Conservation (phyloP, 2,329 filamentous ascomycete genomes). For the Aspergillus proliferans region DNA sequence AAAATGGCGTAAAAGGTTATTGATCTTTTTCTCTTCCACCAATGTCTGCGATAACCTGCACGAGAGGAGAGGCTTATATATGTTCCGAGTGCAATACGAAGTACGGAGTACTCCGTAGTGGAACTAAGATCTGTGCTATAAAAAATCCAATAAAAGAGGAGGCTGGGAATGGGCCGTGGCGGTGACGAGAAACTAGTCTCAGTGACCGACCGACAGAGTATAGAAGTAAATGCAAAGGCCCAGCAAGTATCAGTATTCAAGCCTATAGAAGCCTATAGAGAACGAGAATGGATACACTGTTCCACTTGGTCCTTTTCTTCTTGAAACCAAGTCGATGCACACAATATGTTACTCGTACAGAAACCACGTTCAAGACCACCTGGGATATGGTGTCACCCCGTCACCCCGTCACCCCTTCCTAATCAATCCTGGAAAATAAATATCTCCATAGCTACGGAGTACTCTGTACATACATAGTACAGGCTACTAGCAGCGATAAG, state of each 20-base stretch:
- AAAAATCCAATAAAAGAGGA: background rate
- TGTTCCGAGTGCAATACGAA: background rate
- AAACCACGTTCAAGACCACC: background rate
- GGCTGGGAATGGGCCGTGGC: background rate
- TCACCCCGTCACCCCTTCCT: too few relatives aligned
- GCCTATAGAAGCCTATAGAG: too few relatives aligned
- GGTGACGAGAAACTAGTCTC: background rate
- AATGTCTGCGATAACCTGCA: too few relatives aligned
- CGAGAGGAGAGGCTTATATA: background rate
- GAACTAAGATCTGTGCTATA: background rate
- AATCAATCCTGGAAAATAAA: too few relatives aligned
- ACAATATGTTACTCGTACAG: background rate
- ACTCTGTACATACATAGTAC: background rate
- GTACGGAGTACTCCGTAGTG: background rate
- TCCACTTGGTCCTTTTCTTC: background rate
- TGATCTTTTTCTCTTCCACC: background rate
- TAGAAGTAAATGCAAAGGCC: background rate
- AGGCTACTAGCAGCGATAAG: background rate
- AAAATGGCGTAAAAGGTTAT: background rate
- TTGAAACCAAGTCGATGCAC: background rate
- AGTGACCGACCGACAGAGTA: background rate
- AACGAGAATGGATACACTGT: background rate
- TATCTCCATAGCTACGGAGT: too few relatives aligned
- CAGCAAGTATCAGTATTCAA: too few relatives aligned
- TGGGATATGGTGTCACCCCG: too few relatives aligned